Evolutionary conservation across 345 rosid species (phyloP).

Genomic region (Pseudoturritis turrita): DNA sequence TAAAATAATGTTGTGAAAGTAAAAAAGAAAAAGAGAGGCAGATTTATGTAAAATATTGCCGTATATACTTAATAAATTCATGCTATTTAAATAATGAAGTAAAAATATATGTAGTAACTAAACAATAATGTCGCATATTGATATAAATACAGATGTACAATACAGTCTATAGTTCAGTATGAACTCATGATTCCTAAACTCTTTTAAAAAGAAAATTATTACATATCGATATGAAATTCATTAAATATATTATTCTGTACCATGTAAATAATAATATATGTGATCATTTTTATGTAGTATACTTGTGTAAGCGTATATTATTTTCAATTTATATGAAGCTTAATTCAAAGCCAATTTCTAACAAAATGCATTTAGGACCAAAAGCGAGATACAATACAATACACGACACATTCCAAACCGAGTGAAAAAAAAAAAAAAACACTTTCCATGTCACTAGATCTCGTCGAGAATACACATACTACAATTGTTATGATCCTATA

Average conservation of each 20-base stretch:
- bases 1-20: not conserved
- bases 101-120: not conserved
- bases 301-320: not conserved
- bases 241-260: no score
- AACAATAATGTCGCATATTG: not conserved
- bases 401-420: not conserved
- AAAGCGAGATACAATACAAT: no score
- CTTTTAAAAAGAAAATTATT: not conserved
- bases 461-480: constrained; percentile 11
- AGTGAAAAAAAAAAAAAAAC: not conserved
- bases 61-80: not conserved
- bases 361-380: not conserved
- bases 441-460: not conserved
- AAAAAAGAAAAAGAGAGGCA: not conserved
- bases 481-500: not conserved
- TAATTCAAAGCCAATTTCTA: not conserved
- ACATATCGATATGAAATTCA: not conserved
- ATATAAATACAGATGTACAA: not conserved
- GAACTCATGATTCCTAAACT: not conserved
- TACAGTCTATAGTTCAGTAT: no score
- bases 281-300: not conserved
- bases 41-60: not conserved
- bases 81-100: not conserved
- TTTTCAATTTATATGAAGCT: not conserved
- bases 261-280: no score